Conservation (phyloP, 345 rosid genomes). For the Raphanus sativus region DNA sequence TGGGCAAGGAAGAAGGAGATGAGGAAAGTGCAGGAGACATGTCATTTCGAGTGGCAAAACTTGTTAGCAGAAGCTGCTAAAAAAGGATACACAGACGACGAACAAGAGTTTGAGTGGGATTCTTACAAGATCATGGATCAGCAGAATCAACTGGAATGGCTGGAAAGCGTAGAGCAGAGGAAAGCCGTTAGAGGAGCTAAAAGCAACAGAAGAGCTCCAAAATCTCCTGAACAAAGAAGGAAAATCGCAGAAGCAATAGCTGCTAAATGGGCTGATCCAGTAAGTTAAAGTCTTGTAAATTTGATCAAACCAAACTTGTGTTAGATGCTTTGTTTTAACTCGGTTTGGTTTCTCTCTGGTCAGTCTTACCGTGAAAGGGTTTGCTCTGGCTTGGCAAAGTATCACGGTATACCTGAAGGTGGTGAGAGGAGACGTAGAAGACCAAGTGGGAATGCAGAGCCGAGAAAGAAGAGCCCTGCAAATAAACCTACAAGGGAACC, state of each 20-base stretch:
- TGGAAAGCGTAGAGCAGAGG: conserved; percentile 68
- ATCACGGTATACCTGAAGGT: conserved; percentile 64
- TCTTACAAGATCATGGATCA: conserved; percentile 61
- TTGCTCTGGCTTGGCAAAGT: conserved; percentile 63
- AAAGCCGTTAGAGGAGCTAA: conserved; percentile 53
- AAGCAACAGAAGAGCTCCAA: conserved; percentile 83
- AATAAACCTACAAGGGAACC: conserved; percentile 43
- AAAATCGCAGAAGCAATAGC: conserved; percentile 90
- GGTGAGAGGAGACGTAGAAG: conserved; percentile 61
- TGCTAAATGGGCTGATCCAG: conserved; percentile 97
- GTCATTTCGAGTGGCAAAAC: conserved; percentile 84
- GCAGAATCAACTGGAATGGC: conserved; percentile 71
- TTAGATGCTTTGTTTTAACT: conserved; percentile 14
- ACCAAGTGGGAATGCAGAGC: conserved; percentile 40
- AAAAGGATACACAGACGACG: conserved; percentile 56
- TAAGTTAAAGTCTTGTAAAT: conserved; percentile 41
- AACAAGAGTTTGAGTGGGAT: conserved; percentile 79
- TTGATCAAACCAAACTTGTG: neutral
- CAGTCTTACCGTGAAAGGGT: conserved; percentile 81
- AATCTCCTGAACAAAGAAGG: conserved; percentile 77
- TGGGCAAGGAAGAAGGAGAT: conserved; percentile 75
- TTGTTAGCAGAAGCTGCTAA: conserved; percentile 82
- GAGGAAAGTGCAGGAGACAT: conserved; percentile 65
- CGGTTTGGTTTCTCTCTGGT: conserved; percentile 17
- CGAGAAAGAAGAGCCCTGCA: conserved; percentile 37